phyloP scores from a whole-genome alignment of 129 eudicot species.

The Cynara cardunculus region DNA sequence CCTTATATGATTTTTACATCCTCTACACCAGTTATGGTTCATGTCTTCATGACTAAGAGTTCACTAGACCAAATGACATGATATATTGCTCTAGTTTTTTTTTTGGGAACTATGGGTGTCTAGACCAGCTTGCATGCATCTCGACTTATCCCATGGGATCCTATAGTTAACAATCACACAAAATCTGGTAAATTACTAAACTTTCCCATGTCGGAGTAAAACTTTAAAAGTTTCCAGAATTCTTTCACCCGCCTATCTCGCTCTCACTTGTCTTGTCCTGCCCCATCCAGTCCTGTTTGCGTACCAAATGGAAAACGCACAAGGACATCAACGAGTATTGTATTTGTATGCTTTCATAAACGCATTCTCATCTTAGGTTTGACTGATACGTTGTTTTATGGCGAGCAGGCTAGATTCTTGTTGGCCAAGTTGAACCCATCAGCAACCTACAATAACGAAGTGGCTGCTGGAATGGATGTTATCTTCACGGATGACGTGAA shows the following conservation, averaged over 20 bases:
- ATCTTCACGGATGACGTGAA: constrained; percentile 88
- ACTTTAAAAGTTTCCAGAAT: too few relatives aligned
- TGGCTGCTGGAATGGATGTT: constrained; percentile 77
- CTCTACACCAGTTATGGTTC: not conserved
- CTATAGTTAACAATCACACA: too few relatives aligned
- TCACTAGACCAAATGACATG: not conserved
- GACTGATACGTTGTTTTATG: constrained; percentile 8
- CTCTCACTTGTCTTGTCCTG: too few relatives aligned
- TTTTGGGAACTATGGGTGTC: not conserved
- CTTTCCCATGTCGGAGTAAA: too few relatives aligned
- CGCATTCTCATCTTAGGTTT: not conserved
- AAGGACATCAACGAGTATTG: not conserved
- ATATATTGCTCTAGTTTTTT: not conserved
- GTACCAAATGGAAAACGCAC: too few relatives aligned
- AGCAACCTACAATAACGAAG: constrained; percentile 68
- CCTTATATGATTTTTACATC: not conserved
- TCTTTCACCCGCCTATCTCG: too few relatives aligned
- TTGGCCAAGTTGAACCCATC: constrained; percentile 89
- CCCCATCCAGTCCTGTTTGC: too few relatives aligned
- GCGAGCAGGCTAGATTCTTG: constrained; percentile 78
- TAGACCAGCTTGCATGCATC: not conserved
- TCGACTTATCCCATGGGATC: not conserved
- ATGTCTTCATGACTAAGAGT: not conserved
- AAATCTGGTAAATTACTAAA: too few relatives aligned
- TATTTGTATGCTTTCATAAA: not conserved